phyloP scores from a whole-genome alignment of 192 early-diverging fungal genomes.

The Entrophospora sp. region DNA sequence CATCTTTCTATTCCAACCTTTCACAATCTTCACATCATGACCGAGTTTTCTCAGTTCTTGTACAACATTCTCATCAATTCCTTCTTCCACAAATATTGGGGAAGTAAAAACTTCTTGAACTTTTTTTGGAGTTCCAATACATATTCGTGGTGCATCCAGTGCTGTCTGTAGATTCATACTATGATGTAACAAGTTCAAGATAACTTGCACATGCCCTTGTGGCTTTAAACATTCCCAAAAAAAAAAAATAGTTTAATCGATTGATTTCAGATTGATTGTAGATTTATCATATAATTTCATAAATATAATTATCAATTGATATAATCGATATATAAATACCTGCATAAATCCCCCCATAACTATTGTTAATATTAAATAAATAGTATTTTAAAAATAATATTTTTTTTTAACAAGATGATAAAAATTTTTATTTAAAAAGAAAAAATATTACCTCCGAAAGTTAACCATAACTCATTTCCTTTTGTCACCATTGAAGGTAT shows the following conservation, averaged over 20 bases:
- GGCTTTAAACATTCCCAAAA: too few relatives aligned
- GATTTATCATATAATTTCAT: too few relatives aligned
- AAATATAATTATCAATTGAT: too few relatives aligned
- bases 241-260: background rate
- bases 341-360: slow-evolving; percentile 73
- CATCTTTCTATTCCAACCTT: slow-evolving; percentile 36
- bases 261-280: too few relatives aligned
- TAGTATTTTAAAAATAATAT: too few relatives aligned
- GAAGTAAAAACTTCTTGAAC: slow-evolving; percentile 20
- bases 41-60: slow-evolving; percentile 44
- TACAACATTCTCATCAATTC: slow-evolving; percentile 34
- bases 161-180: slow-evolving; percentile 53
- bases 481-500: slow-evolving; percentile 59
- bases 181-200: slow-evolving; percentile 56
- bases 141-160: slow-evolving; percentile 61
- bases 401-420: too few relatives aligned
- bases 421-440: too few relatives aligned
- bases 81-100: slow-evolving; percentile 55
- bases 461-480: slow-evolving; percentile 29
- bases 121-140: slow-evolving; percentile 42
- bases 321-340: background rate
- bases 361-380: slow-evolving; percentile 14
- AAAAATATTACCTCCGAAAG: slow-evolving; percentile 44
- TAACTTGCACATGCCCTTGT: slow-evolving; percentile 75
- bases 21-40: slow-evolving; percentile 42